Percentiles rank a stretch among this genome's conserved stretches.
Evolutionary conservation across 2,329 filamentous ascomycete species (phyloP).

Genomic region (Botrytis squamosa): DNA sequence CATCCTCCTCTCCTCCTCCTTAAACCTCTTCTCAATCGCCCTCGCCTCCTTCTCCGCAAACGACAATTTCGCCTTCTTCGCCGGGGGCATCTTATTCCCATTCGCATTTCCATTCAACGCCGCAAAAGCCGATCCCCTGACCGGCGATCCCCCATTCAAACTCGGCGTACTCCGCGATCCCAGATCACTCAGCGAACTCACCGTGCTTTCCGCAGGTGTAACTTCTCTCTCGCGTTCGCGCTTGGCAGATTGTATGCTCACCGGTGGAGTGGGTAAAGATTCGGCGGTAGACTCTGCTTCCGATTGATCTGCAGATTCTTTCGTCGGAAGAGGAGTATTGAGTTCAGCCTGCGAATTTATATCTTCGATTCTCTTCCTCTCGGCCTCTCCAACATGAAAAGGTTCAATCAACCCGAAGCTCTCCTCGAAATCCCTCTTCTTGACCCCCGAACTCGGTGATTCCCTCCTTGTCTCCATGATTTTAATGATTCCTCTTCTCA

Average conservation of each 20-base stretch:
- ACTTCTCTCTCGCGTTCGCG: conserved; percentile 19
- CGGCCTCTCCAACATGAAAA: neutral
- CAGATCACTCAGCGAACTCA: conserved; percentile 29
- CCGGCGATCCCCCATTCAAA: conserved; percentile 18
- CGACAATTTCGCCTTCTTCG: conserved; percentile 34
- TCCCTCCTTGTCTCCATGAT: conserved; percentile 14
- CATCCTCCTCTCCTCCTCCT: conserved; percentile 34
- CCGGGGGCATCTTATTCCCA: conserved; percentile 27
- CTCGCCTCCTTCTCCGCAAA: conserved; percentile 41
- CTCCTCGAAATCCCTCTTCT: conserved; percentile 26
- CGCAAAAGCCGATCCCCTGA: conserved; percentile 26
- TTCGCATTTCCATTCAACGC: conserved; percentile 24
- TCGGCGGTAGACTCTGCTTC: neutral
- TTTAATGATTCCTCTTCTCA: neutral
- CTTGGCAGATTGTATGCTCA: conserved; percentile 7
- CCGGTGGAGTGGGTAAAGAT: conserved; percentile 6
- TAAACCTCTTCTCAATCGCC: conserved; percentile 39
- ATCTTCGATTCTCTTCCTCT: neutral
- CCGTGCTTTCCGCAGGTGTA: conserved; percentile 29
- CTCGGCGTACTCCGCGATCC: conserved; percentile 28
- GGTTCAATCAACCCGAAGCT: conserved; percentile 9
- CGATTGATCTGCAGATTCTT: neutral
- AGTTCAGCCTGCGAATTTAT: neutral
- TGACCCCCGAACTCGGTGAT: conserved; percentile 16
- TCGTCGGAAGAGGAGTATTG: neutral